phyloP scores from a whole-genome alignment of 495 filamentous ascomycete genomes.

The Penicillium maclennaniae region DNA sequence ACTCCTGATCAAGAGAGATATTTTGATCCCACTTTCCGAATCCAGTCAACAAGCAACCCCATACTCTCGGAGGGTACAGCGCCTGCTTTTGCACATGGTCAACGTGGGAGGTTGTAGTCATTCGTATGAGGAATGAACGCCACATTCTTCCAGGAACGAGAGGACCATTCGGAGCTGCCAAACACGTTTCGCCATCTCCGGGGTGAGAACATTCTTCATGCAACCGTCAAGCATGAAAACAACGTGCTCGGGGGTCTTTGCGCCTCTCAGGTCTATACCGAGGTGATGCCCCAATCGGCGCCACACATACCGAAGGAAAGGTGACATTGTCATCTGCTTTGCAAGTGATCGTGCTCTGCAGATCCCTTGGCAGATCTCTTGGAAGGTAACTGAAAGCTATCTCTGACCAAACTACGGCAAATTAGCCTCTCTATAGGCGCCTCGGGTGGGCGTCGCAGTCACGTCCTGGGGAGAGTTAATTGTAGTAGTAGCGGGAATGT shows the following conservation, averaged over 20 bases:
- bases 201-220: neutral
- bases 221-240: neutral
- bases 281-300: neutral
- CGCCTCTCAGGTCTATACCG: neutral
- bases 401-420: neutral
- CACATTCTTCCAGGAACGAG: neutral
- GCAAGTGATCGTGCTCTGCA: neutral
- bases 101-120: conserved; percentile 2
- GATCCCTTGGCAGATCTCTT: neutral
- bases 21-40: neutral
- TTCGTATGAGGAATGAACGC: neutral
- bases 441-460: conserved; percentile 1
- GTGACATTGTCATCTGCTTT: conserved; percentile 15
- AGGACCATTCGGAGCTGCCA: neutral
- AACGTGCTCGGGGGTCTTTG: neutral
- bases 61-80: neutral
- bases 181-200: neutral
- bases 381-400: conserved; percentile 4
- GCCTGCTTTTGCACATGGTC: conserved; percentile 3
- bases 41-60: neutral
- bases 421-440: no score
- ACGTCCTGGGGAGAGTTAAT: neutral
- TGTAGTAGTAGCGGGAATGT: conserved; percentile 3
- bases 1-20: neutral
- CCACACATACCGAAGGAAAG: neutral